Percentiles rank a stretch among this genome's conserved stretches.
Evolutionary conservation across 1,284 basidiomycete species (phyloP).

Genomic region (Termitomyces sp.): DNA sequence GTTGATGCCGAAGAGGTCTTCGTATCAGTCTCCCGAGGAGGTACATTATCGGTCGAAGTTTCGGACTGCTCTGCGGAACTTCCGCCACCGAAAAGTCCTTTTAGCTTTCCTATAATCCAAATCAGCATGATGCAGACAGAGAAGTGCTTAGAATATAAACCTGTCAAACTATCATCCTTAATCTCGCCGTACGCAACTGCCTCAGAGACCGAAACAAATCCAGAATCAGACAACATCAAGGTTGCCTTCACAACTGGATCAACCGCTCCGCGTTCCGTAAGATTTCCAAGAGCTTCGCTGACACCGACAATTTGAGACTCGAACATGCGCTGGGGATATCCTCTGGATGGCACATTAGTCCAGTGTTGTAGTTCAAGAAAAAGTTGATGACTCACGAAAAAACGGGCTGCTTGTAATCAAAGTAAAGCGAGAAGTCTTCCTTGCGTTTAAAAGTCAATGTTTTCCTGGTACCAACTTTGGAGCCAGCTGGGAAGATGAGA

Average conservation of each 20-base stretch:
- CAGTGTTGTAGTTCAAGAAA: not conserved
- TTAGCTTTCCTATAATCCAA: constrained; percentile 62
- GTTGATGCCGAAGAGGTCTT: constrained; percentile 21
- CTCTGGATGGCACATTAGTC: constrained; percentile 30
- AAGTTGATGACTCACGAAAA: constrained; percentile 43
- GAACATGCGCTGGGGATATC: constrained; percentile 64
- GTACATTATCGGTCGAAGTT: constrained; percentile 33
- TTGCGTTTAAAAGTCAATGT: constrained; percentile 77
- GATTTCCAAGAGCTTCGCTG: constrained; percentile 63
- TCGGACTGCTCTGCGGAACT: constrained; percentile 33
- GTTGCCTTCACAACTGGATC: constrained; percentile 81
- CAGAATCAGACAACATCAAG: constrained; percentile 76
- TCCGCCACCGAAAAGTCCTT: constrained; percentile 75
- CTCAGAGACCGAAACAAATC: constrained; percentile 75
- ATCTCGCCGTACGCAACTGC: constrained; percentile 72
- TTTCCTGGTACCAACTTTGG: constrained; percentile 77
- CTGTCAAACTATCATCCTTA: constrained; percentile 72
- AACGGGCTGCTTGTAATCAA: constrained; percentile 63
- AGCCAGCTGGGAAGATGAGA: constrained; percentile 69
- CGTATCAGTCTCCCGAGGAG: constrained; percentile 34
- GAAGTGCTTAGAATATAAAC: constrained; percentile 31
- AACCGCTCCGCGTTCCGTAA: constrained; percentile 66
- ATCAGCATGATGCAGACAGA: constrained; percentile 11
- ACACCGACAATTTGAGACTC: constrained; percentile 68
- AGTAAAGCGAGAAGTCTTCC: constrained; percentile 69